phyloP scores from a whole-genome alignment of 768 basidiomycete genomes.

The Boletus patriciae region DNA sequence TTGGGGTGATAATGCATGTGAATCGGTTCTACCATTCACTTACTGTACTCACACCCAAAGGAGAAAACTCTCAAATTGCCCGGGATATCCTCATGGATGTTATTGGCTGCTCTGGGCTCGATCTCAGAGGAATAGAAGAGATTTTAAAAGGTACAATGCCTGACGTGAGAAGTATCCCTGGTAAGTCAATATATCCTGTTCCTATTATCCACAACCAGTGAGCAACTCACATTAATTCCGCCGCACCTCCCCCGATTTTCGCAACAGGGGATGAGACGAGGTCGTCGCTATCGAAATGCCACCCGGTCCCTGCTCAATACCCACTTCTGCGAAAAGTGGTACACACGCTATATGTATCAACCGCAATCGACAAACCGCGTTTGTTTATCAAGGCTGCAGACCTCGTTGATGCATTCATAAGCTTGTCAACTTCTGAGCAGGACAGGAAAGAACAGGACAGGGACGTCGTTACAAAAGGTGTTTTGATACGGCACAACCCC shows the following conservation, averaged over 20 bases:
- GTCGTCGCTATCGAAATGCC: slow-evolving; percentile 57
- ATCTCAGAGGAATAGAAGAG: slow-evolving; percentile 51
- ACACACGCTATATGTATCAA: slow-evolving; percentile 45
- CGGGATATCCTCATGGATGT: slow-evolving; percentile 61
- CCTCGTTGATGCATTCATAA: slow-evolving; percentile 62
- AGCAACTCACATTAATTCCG: background rate
- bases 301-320: slow-evolving; percentile 49
- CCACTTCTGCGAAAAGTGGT: slow-evolving; percentile 44
- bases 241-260: background rate
- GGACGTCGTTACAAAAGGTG: slow-evolving; percentile 67
- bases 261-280: slow-evolving; percentile 50
- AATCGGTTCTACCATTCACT: slow-evolving; percentile 57
- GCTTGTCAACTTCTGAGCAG: slow-evolving; percentile 38
- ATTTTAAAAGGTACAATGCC: slow-evolving; percentile 42
- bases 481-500: slow-evolving; percentile 41
- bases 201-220: background rate
- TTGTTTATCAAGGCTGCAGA: slow-evolving; percentile 73
- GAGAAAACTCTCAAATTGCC: slow-evolving; percentile 64
- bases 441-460: slow-evolving; percentile 40
- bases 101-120: slow-evolving; percentile 63
- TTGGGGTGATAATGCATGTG: slow-evolving; percentile 53
- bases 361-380: slow-evolving; percentile 60
- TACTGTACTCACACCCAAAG: slow-evolving; percentile 51
- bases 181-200: slow-evolving; percentile 21
- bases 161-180: slow-evolving; percentile 24